Conservation (phyloP, 2,329 filamentous ascomycete genomes). For the Botrytis elliptica region DNA sequence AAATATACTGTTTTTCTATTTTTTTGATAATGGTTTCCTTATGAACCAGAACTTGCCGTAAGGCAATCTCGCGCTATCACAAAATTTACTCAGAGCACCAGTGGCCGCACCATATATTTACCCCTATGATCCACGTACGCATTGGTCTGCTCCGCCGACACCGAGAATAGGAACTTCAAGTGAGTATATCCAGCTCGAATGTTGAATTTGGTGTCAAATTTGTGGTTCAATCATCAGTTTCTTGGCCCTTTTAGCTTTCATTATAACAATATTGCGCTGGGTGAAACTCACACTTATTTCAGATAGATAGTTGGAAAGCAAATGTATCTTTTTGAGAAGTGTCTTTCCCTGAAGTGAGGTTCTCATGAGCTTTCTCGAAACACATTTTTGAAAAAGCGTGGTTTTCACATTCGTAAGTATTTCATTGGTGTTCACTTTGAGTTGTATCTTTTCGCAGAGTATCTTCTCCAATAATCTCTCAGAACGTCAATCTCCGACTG, state of each 20-base stretch:
- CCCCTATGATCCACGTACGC: too few relatives aligned
- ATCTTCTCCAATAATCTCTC: background rate
- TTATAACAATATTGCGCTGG: background rate
- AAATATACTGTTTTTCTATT: too few relatives aligned
- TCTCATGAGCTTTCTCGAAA: background rate
- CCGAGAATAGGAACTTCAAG: background rate
- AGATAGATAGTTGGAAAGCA: background rate
- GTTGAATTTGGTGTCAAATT: background rate
- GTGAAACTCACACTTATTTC: background rate
- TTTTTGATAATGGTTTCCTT: too few relatives aligned
- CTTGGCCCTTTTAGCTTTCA: background rate
- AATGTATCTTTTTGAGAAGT: background rate
- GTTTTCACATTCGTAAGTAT: too few relatives aligned
- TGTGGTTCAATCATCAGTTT: background rate
- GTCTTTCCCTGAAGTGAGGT: too few relatives aligned
- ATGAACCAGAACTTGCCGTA: background rate
- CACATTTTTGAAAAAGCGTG: too few relatives aligned
- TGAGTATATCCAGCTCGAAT: background rate
- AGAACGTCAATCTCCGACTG: too few relatives aligned
- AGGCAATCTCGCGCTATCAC: background rate
- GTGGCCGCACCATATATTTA: background rate
- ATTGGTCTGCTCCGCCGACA: background rate
- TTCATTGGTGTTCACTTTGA: too few relatives aligned
- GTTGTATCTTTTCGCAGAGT: too few relatives aligned
- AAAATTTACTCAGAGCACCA: background rate